Evolutionary conservation across 108 stramenopile species (phyloP).

Genomic region (Nannochloropsis oceanica): DNA sequence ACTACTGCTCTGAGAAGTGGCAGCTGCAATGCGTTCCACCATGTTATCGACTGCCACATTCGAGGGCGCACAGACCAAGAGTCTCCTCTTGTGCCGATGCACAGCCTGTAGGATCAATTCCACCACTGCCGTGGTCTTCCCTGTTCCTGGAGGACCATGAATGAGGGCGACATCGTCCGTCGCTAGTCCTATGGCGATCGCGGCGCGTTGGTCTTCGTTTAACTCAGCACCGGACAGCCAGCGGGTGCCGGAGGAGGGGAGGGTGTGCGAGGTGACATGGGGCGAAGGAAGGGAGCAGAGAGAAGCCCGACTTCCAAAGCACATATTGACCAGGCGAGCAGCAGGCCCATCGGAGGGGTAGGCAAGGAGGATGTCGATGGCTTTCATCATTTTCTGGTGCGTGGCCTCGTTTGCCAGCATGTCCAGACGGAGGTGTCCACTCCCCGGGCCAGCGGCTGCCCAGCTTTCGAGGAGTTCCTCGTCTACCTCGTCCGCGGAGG

Average conservation of each 20-base stretch:
- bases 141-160: conserved; percentile 48
- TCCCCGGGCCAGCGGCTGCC: not conserved
- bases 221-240: not conserved
- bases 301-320: conserved; percentile 6
- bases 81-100: conserved; percentile 44
- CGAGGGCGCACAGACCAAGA: conserved; percentile 89
- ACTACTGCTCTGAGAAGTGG: not conserved
- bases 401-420: conserved; percentile 32
- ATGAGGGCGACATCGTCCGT: conserved; percentile 37
- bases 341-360: conserved; percentile 17
- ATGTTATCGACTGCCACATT: conserved; percentile 98
- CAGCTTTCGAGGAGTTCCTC: conserved; percentile 1
- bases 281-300: not conserved
- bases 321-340: conserved; percentile 13
- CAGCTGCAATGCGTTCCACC: conserved; percentile 56
- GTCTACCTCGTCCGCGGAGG: conserved; percentile 7
- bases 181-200: conserved; percentile 16
- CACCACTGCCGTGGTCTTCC: conserved; percentile 44
- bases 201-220: conserved; percentile 23
- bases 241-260: not conserved
- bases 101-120: conserved; percentile 28
- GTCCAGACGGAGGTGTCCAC: conserved; percentile 23
- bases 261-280: not conserved
- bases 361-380: conserved; percentile 3
- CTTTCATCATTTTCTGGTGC: conserved; percentile 24